Evolutionary conservation across 2,329 filamentous ascomycete genomes (phyloP).

Genomic region (Penicillium verrucosum): DNA sequence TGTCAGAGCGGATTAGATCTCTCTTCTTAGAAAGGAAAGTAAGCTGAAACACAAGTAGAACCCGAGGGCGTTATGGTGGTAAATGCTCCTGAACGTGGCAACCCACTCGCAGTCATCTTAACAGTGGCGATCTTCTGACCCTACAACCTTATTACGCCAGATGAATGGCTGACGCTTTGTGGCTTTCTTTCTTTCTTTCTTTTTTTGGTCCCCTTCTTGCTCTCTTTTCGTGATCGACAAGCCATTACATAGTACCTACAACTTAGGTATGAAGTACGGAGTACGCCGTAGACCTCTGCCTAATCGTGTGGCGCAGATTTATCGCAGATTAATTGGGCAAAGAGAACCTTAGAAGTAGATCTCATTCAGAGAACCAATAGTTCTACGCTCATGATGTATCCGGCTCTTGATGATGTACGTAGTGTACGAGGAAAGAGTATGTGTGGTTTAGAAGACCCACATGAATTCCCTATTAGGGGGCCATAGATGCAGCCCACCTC

Average conservation of each 20-base stretch:
- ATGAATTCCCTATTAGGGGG: conserved; percentile 8
- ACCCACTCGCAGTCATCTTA: conserved; percentile 17
- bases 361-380: not conserved
- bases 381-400: not conserved
- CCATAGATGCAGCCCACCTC: conserved; percentile 7
- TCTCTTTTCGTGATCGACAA: conserved; percentile 4
- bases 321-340: not conserved
- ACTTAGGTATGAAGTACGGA: not conserved
- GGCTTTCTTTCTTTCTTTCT: not conserved
- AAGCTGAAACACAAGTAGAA: not conserved
- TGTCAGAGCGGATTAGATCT: not conserved
- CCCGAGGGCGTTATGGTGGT: conserved; percentile 11
- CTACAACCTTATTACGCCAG: conserved; percentile 13
- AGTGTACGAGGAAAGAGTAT: conserved; percentile 4
- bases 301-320: not conserved
- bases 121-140: conserved; percentile 13
- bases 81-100: conserved; percentile 22
- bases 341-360: not conserved
- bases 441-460: conserved; percentile 1
- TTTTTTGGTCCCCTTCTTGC: not conserved
- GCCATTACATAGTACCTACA: not conserved
- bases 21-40: not conserved
- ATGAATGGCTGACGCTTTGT: not conserved
- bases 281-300: not conserved
- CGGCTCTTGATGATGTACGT: not conserved